Conservation (phyloP, 768 basidiomycete species). For the Boletus rubescentipes region DNA sequence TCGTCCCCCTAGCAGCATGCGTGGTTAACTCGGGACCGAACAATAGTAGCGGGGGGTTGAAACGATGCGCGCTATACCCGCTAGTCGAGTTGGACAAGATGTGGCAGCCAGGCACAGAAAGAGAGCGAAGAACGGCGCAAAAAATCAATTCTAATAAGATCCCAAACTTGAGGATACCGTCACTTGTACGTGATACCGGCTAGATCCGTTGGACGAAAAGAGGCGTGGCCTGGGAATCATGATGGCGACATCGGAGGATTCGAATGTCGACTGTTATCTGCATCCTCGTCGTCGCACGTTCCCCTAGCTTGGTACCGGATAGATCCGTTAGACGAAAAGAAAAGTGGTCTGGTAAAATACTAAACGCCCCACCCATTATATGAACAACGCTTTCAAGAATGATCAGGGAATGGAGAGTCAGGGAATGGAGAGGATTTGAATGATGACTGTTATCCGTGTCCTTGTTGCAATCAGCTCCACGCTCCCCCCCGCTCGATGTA, state of each 20-base stretch:
- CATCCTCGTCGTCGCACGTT: too few species aligned
- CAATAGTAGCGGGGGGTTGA: background rate
- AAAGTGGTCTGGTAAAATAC: background rate
- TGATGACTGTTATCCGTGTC: background rate
- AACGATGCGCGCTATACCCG: background rate
- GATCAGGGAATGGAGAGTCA: slow-evolving; percentile 8
- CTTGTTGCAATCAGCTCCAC: too few species aligned
- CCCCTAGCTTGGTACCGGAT: too few species aligned
- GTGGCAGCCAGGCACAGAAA: too few species aligned
- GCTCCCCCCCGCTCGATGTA: too few species aligned
- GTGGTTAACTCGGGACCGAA: slow-evolving; percentile 9
- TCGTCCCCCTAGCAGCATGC: background rate
- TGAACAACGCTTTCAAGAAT: background rate
- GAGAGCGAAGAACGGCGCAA: background rate
- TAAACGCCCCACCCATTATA: background rate
- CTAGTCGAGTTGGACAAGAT: background rate
- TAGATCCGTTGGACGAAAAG: background rate
- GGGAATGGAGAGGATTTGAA: too few species aligned
- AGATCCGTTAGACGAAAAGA: background rate
- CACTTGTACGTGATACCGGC: background rate
- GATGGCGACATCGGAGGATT: too few species aligned
- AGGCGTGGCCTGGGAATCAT: background rate
- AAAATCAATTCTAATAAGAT: background rate
- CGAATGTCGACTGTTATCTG: too few species aligned
- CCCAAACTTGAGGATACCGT: background rate